phyloP scores from a whole-genome alignment of 163 green algal species.

The Scenedesmus sp. region DNA sequence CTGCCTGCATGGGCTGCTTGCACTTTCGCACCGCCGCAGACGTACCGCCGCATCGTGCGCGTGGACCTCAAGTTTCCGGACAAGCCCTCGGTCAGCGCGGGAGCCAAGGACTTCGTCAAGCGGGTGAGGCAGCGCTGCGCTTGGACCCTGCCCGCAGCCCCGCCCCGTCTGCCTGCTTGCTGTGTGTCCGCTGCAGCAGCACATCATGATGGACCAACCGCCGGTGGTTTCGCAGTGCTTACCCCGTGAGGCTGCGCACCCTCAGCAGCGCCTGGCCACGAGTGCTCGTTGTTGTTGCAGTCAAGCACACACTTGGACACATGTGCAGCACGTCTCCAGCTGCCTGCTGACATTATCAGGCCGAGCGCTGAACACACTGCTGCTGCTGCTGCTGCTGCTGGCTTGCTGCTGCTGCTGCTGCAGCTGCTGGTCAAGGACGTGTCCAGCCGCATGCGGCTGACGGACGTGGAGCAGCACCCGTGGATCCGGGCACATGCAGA shows the following conservation, averaged over 20 bases:
- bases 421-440: constrained; percentile 83
- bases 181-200: neutral
- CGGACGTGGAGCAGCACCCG: constrained; percentile 83
- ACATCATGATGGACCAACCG: neutral
- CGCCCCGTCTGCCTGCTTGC: neutral
- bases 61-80: constrained; percentile 91
- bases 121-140: neutral
- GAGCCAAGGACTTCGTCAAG: constrained; percentile 88
- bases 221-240: too few relatives aligned
- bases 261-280: too few relatives aligned
- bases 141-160: neutral
- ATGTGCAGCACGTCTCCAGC: neutral
- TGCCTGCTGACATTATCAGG: neutral
- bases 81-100: constrained; percentile 49
- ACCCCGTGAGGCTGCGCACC: too few relatives aligned
- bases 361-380: neutral
- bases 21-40: constrained; percentile 57
- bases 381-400: constrained; percentile 10
- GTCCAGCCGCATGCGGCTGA: constrained; percentile 72
- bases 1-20: neutral
- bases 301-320: too few relatives aligned
- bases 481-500: constrained; percentile 83
- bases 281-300: too few relatives aligned
- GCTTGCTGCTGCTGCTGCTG: neutral
- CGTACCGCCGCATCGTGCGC: constrained; percentile 70